Evolutionary conservation across 2,329 filamentous ascomycete species (phyloP), one percentile per base, ranked within the genome.

Genomic region (Beauveria sp.): DNA sequence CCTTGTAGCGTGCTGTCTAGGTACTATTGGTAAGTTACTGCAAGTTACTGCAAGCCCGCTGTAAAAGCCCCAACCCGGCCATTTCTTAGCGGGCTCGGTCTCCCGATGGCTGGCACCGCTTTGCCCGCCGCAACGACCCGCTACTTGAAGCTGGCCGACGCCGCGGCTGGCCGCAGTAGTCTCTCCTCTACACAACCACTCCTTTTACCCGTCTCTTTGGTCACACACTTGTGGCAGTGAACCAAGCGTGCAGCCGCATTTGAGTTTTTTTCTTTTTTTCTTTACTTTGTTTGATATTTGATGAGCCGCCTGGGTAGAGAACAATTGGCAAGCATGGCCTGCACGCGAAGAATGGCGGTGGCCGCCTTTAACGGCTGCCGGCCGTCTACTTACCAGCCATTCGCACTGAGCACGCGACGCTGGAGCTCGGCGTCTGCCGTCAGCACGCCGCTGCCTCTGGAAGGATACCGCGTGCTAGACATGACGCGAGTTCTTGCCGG

Each of bases 401-500:
- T 34, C 40, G 31, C 43, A 43, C n/a, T 26, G 40, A 38, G 56
- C 52, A 50, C 56, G 22, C 55, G 42, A 43, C 57, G 62, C 45
- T 56, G 45, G 28, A 61, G 61, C 34, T 63, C 62, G 50, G 43
- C 55, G n/a, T 40, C 54, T 28, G 28, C 48, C 31, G 22, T 42
- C 22, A 26, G 10, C 28, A 66, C 69, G 14, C 65, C 73, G 46
- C 74, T 86, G 38, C 93, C 95, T 24, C 81, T 99, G 68, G 85
- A 91, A 42, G 95, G 95, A 1, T 88, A 95, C 68, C 87, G 90
- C 61, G 93, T 98, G 16, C 81, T 99, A 65, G 95, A 99, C 73
- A 96, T 99, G 92, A 98, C 93, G 3, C 85, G 95, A 77, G 95
- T 99, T 1, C 78, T 99, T 66, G 95, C 95, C 65, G 95, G 95